These are phyloP conservation scores for Neospermospora avenae DNA, from an alignment of 2,329 filamentous ascomycete genomes.

Conservation along the genomic window DNA sequence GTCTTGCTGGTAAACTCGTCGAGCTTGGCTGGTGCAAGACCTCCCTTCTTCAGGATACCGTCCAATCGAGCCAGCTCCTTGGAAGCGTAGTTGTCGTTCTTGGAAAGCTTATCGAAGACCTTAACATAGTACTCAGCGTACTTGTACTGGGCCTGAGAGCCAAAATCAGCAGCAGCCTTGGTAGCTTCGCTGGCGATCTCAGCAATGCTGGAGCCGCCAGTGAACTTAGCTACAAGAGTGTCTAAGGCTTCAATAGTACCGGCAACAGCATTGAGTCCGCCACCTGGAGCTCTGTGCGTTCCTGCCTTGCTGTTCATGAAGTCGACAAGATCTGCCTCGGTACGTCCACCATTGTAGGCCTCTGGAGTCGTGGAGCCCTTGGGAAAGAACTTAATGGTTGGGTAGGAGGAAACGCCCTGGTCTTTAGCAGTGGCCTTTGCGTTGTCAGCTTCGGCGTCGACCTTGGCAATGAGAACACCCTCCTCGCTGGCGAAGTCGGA, in stretches of 20 bases:
- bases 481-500: constrained; percentile 75
- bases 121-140: constrained; percentile 94
- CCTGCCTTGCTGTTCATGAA: constrained; percentile 89
- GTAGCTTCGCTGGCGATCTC: constrained; percentile 69
- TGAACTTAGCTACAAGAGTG: constrained; percentile 69
- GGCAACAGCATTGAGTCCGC: constrained; percentile 72
- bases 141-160: constrained; percentile 62
- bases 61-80: constrained; percentile 85
- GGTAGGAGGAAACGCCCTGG: constrained; percentile 81
- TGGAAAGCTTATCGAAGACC: constrained; percentile 79
- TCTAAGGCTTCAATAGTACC: constrained; percentile 83
- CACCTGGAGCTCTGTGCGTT: constrained; percentile 79
- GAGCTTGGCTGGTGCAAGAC: constrained; percentile 77
- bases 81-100: constrained; percentile 72
- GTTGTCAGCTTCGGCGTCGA: constrained; percentile 87
- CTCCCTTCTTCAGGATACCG: constrained; percentile 80
- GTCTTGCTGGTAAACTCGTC: constrained; percentile 84
- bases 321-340: constrained; percentile 69
- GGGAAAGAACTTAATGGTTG: constrained; percentile 97
- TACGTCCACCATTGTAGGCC: constrained; percentile 71
- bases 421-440: constrained; percentile 74
- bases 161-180: constrained; percentile 64
- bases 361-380: constrained; percentile 72
- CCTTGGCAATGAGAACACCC: constrained; percentile 84
- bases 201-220: constrained; percentile 53